Conservation (phyloP, 1,284 basidiomycete genomes). For the Agaricales sp. region DNA sequence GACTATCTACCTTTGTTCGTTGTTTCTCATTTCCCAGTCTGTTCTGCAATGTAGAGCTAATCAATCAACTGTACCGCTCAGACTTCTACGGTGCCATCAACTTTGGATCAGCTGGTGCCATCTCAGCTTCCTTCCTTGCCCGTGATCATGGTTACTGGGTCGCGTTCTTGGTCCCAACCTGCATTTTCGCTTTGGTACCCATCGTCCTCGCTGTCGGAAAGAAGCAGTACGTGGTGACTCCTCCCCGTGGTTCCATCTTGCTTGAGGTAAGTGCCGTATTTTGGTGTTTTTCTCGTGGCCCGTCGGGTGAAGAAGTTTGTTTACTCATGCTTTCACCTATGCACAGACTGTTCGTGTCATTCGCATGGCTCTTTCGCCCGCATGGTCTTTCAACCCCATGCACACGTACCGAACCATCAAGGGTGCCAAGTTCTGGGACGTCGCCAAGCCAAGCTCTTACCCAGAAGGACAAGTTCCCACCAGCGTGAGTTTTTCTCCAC, state of each 20-base stretch:
- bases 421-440: conserved; percentile 42
- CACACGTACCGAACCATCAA: conserved; percentile 18
- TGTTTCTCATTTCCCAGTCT: background rate
- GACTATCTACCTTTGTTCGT: conserved; percentile 32
- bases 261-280: conserved; percentile 21
- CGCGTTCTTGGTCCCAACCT: conserved; percentile 33
- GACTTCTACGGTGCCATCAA: conserved; percentile 46
- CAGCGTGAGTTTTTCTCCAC: conserved; percentile 6
- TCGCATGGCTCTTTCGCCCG: conserved; percentile 19
- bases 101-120: conserved; percentile 40
- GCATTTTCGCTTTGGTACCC: conserved; percentile 32
- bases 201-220: conserved; percentile 36
- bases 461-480: conserved; percentile 19
- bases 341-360: conserved; percentile 26
- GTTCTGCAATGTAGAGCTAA: background rate
- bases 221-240: conserved; percentile 40
- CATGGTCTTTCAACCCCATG: conserved; percentile 27
- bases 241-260: conserved; percentile 47
- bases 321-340: background rate
- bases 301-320: background rate
- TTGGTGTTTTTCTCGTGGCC: too few species aligned
- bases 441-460: conserved; percentile 39
- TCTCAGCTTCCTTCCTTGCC: conserved; percentile 37
- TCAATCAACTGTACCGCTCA: conserved; percentile 4
- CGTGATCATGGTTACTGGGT: conserved; percentile 38